phyloP scores from a whole-genome alignment of 129 eudicot species.

The Silybum marianum region DNA sequence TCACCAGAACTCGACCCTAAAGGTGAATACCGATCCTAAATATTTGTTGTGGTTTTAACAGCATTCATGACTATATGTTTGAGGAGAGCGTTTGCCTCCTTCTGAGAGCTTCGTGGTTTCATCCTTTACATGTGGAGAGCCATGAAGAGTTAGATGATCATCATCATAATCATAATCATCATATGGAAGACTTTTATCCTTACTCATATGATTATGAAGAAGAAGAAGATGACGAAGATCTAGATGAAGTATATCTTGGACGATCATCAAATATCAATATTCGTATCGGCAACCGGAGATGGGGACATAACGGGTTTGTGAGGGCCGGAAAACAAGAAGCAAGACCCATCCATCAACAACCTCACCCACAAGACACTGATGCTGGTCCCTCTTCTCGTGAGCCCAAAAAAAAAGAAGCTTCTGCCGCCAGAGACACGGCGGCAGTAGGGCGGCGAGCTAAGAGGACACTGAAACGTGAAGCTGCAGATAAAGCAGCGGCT shows the following conservation, averaged over 20 bases:
- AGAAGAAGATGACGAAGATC: conserved; percentile 69
- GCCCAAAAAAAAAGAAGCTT: conserved; percentile 53
- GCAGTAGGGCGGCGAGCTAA: conserved; percentile 76
- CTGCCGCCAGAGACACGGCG: conserved; percentile 33
- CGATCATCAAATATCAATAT: conserved; percentile 53
- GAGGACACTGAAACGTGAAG: conserved; percentile 85
- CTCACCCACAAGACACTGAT: conserved; percentile 40
- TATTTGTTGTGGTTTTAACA: conserved; percentile 26
- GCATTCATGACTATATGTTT: conserved; percentile 82
- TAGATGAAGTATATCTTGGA: conserved; percentile 59
- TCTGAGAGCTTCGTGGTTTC: conserved; percentile 85
- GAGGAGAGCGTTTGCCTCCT: conserved; percentile 97
- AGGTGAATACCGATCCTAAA: background rate
- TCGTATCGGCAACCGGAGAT: conserved; percentile 81
- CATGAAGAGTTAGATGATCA: conserved; percentile 48
- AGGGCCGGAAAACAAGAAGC: conserved; percentile 82
- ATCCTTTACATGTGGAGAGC: conserved; percentile 61
- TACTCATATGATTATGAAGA: conserved; percentile 53
- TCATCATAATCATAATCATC: conserved; percentile 22
- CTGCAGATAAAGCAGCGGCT: conserved; percentile 90
- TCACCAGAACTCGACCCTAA: background rate
- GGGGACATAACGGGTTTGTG: conserved; percentile 86
- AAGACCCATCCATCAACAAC: conserved; percentile 47
- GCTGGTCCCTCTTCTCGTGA: conserved; percentile 73
- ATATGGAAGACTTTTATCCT: conserved; percentile 48